Percentiles rank a stretch among this genome's conserved stretches.
These are phyloP conservation scores for Fistulifera pelliculosa DNA, from an alignment of 108 stramenopile species.

Conservation along the genomic window DNA sequence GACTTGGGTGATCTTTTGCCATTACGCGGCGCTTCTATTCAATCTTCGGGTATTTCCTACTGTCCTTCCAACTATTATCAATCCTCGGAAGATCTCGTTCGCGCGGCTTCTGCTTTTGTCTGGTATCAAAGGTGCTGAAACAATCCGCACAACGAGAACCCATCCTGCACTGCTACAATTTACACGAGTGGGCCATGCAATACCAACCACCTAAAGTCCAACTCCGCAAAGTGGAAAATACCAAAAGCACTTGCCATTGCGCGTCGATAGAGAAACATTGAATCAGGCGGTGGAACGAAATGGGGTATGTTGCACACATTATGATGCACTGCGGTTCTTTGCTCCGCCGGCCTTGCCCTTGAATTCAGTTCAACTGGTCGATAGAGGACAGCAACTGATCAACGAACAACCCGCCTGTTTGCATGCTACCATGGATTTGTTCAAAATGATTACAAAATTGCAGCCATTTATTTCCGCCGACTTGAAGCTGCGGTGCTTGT, in stretches of 20 bases:
- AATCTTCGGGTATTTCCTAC: conserved; percentile 36
- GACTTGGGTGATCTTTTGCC: conserved; percentile 47
- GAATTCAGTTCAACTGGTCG: conserved; percentile 46
- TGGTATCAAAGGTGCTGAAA: conserved; percentile 68
- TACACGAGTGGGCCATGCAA: conserved; percentile 98
- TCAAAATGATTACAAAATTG: conserved; percentile 78
- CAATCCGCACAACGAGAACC: conserved; percentile 60
- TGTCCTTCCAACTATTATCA: conserved; percentile 38
- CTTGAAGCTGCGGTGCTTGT: conserved; percentile 45
- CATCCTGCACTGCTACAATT: conserved; percentile 81
- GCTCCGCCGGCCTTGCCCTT: conserved; percentile 73
- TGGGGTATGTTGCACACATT: conserved; percentile 85
- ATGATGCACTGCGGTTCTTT: conserved; percentile 91
- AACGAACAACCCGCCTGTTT: conserved; percentile 70
- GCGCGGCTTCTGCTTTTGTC: conserved; percentile 36
- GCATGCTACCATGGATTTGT: conserved; percentile 93
- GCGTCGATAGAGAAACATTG: conserved; percentile 61
- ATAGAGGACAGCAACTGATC: conserved; percentile 45
- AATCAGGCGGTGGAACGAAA: conserved; percentile 77
- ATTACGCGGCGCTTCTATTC: conserved; percentile 29
- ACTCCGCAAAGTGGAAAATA: conserved; percentile 55
- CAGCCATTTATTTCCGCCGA: conserved; percentile 57
- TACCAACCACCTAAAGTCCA: conserved; percentile 55
- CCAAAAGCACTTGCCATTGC: conserved; percentile 68
- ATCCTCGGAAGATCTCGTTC: neutral